Base-by-base conservation (phyloP, 352 stramenopile species). In the Phytopythium oedochilum region DNA sequence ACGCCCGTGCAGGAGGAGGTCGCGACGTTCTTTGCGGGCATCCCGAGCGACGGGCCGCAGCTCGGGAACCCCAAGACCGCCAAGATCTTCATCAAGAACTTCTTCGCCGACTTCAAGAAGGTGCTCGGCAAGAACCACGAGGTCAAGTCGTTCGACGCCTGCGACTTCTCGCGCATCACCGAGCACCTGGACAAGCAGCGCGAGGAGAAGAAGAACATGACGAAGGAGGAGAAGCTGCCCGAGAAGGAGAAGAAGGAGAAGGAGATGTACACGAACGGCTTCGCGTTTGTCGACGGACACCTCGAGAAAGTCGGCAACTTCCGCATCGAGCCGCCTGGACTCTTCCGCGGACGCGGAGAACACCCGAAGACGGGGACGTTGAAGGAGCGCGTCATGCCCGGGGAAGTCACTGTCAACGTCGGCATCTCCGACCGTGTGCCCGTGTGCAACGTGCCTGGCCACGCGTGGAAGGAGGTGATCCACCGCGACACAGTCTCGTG, bases 51-150 rank as follows among this genome's bases (percentile, higher is more conserved):
- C 60, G 97, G 97, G 0, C 98, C 98, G 60, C 97, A 99, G 66
- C 78, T 99, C 7, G 92, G 96, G 25, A 98, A 98, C 61, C 78
- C 88, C 7, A 98, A 98, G 65, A 99, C 94, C 3, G 92, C 88
- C 57, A 89, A 96, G 68, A 98, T 98, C 22, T 99, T 99, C 70
- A 98, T 98, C 64, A 98, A 98, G 55, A 99, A 99, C 69, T 99
- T 99, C 68, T 99, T 99, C 59, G 73, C 77, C 2, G 97, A 96
- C 59, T 97, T 97, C 48, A 86, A 85, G 43, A 78, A 88, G 34
- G 68, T 92, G 15, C 71, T 99, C 10, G 96, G 95, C n/a, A 96
- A 92, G 40, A 73, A 73, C 10, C 95, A 99, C 68, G 73, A 90
- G 10, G 90, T 99, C 52, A 98, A 98, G 60, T 75, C 73, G 17